Base-by-base conservation (phyloP, 2,329 filamentous ascomycete genomes). In the Colletotrichum sp. region DNA sequence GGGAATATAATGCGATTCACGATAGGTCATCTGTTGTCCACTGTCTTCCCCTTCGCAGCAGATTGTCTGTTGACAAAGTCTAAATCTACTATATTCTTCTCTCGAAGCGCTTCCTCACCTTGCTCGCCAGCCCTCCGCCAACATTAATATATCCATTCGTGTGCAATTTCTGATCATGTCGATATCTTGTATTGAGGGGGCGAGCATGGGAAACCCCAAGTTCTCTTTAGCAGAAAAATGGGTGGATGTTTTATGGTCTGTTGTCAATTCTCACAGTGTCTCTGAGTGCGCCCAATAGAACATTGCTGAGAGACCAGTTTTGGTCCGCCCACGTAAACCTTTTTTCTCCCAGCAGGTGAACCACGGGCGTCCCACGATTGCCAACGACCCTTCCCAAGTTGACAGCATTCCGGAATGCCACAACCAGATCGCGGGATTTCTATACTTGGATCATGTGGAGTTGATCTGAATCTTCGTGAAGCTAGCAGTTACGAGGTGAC, bases 251-350 rank as follows among this genome's bases (percentile, higher is more conserved):
- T 86, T 85, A 85, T 85, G 83, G 83, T 80, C 78, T 84, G 80
- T 79, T 78, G 80, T 81, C 76, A 82, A 81, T 58, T 56, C 69
- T 61, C 18, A 71, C 70, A 78, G 69, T 80, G 79, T 78, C 79
- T 39, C 60, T 25, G 25, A 25, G 13, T 76, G 65, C 79, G 80
- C 72, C 79, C 81, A 80, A 77, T 73, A 79, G 81, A 82, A 75
- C 79, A 82, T 81, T 82, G 80, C 83, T 79, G 66, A 77, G 83
- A 85, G 82, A 77, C 81, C 83, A 86, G 81, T 86, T 85, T 86
- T 86, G 84, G 85, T 79, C 81, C 80, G 78, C 80, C 80, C 82
- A 74, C 66, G 67, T 77, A 25, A 6, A 56, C 15, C 10, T 10
- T 28, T 3, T 27, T 36, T 18, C 18, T 22, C 15, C 30, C 15